Evolutionary conservation across 768 basidiomycete genomes (phyloP).

Genomic region (Boletus insuetus): DNA sequence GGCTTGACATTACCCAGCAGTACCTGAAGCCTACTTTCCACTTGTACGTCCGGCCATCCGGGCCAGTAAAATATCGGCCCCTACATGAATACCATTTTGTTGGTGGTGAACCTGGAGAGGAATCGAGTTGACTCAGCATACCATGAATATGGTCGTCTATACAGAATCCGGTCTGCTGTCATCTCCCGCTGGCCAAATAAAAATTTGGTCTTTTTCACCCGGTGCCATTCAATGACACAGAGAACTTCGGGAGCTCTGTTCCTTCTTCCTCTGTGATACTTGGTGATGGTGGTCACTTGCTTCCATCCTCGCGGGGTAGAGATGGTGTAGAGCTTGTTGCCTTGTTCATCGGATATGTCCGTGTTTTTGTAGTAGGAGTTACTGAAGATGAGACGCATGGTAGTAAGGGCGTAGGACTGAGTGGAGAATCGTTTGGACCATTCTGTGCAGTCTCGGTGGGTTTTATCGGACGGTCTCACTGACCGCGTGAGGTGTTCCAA

Average conservation of each 20-base stretch:
- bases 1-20: slow-evolving; percentile 21
- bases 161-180: slow-evolving; percentile 14
- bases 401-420: not conserved
- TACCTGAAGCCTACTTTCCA: slow-evolving; percentile 27
- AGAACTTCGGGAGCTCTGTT: slow-evolving; percentile 11
- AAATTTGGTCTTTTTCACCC: slow-evolving; percentile 25
- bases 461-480: slow-evolving; percentile 3
- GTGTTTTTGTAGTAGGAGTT: slow-evolving; percentile 16
- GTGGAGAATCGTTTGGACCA: not conserved
- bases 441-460: not conserved
- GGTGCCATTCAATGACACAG: slow-evolving; percentile 32
- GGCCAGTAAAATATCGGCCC: slow-evolving; percentile 28
- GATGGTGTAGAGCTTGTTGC: slow-evolving; percentile 19
- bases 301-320: slow-evolving; percentile 14
- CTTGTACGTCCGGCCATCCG: slow-evolving; percentile 31
- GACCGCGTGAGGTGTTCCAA: not conserved
- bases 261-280: not conserved
- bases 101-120: not conserved
- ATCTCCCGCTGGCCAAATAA: slow-evolving; percentile 24
- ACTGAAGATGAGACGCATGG: slow-evolving; percentile 19
- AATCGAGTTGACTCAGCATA: not conserved
- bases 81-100: slow-evolving; percentile 4
- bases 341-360: slow-evolving; percentile 14
- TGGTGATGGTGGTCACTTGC: slow-evolving; percentile 13
- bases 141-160: slow-evolving; percentile 10